Conservation (phyloP, 2,329 filamentous ascomycete genomes). For the Fusarium miscanthi region DNA sequence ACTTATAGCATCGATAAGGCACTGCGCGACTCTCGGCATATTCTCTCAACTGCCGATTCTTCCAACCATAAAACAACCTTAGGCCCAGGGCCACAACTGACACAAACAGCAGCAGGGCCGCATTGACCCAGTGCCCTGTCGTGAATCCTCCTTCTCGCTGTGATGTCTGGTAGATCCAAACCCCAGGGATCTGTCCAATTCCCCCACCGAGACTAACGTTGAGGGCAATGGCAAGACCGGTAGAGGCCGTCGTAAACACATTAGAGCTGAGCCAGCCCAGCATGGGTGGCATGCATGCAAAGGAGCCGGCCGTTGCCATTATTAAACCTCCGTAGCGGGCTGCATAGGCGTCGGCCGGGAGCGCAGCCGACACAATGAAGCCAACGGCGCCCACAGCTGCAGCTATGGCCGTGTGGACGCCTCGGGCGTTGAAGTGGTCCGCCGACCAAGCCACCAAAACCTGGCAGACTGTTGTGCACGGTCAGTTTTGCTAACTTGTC, state of each 20-base stretch:
- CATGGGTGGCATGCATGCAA: slow-evolving; percentile 75
- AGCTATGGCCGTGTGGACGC: slow-evolving; percentile 56
- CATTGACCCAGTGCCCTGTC: slow-evolving; percentile 77
- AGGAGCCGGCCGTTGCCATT: slow-evolving; percentile 72
- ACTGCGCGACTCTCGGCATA: slow-evolving; percentile 48
- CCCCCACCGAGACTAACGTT: slow-evolving; percentile 75
- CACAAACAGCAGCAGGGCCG: slow-evolving; percentile 68
- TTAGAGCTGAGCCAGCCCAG: slow-evolving; percentile 79
- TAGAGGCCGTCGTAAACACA: slow-evolving; percentile 71
- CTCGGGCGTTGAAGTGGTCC: slow-evolving; percentile 69
- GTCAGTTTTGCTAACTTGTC: slow-evolving; percentile 2
- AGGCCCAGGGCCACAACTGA: slow-evolving; percentile 64
- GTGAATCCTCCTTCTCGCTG: slow-evolving; percentile 72
- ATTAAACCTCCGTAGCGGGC: slow-evolving; percentile 77
- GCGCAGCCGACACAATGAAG: slow-evolving; percentile 71
- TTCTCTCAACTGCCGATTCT: slow-evolving; percentile 53
- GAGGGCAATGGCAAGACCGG: slow-evolving; percentile 75
- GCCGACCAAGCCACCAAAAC: slow-evolving; percentile 66
- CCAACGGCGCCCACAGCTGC: slow-evolving; percentile 59
- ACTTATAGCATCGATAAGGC: slow-evolving; percentile 55
- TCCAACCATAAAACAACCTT: slow-evolving; percentile 65
- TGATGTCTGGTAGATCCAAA: slow-evolving; percentile 77
- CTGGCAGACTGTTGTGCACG: slow-evolving; percentile 49
- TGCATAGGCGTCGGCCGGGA: slow-evolving; percentile 69
- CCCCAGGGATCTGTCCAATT: slow-evolving; percentile 76